A percentile compares a stretch with the other conserved stretches of the same genome.
Evolutionary conservation across 306 rosid genomes (phyloP).

Genomic region (Mimosa pudica): DNA sequence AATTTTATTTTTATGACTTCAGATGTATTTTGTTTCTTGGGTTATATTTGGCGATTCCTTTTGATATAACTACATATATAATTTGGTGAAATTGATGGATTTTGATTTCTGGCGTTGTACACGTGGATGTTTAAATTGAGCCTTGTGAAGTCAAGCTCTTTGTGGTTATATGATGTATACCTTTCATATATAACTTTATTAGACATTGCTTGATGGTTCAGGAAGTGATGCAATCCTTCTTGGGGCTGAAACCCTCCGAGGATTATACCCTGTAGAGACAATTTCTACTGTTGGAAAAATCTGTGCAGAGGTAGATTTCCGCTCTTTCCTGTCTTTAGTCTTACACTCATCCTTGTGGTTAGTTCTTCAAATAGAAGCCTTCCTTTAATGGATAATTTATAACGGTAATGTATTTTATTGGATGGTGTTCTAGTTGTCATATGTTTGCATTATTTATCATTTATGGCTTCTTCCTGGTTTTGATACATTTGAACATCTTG

Average conservation of each 20-base stretch:
- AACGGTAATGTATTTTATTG: neutral
- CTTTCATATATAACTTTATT: conserved; percentile 13
- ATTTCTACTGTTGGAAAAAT: conserved; percentile 86
- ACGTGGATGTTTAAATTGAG: conserved; percentile 5
- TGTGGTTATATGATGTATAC: neutral
- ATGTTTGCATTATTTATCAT: neutral
- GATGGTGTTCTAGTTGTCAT: neutral
- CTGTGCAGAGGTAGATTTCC: conserved; percentile 71
- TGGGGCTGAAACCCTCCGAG: conserved; percentile 94
- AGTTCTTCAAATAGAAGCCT: neutral
- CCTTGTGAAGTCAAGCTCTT: neutral
- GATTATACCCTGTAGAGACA: conserved; percentile 85
- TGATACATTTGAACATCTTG: neutral
- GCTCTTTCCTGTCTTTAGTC: neutral
- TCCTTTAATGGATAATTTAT: neutral
- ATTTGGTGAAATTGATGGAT: neutral
- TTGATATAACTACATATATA: neutral
- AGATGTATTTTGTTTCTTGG: neutral
- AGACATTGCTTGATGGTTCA: conserved; percentile 35
- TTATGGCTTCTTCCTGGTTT: neutral
- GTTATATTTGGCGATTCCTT: neutral
- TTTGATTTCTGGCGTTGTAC: neutral
- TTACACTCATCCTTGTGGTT: neutral
- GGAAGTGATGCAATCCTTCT: conserved; percentile 94
- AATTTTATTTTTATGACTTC: conserved; percentile 5